Base-by-base conservation (phyloP, 2,329 filamentous ascomycete genomes). In the Scorias spongiosa region DNA sequence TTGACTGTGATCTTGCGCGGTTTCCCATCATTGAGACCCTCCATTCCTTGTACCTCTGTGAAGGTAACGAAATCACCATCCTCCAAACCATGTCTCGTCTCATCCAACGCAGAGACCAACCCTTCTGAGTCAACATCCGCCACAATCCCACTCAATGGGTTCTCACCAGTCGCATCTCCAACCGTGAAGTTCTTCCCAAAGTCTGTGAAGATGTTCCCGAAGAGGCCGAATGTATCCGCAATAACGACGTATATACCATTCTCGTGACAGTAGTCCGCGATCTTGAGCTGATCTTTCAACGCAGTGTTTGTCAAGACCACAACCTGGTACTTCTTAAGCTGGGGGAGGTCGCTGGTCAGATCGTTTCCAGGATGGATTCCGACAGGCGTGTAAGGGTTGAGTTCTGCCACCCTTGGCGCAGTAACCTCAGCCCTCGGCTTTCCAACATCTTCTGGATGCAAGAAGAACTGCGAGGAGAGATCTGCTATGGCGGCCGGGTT, bases 21-120 rank as follows among this genome's bases (percentile, higher is more conserved):
- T 49, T 85, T 84, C 39, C 77, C 75, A 54, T 76, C 76, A 62
- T 98, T 98, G 49, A 98, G 65, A 5, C 66, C 78, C 48, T 94
- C 88, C 84, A 98, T 85, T 17, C 91, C 91, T 67, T 91, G 79
- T 17, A 98, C 63, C 62, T 98, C 91, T 2, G 84, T 81, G 63
- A 98, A 98, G 8, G 86, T 94, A 44, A 98, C 87, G 61, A 81
- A 94, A 62, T 98, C 91, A 17, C 89, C 91, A 70, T 98, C 91
- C 63, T 95, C 87, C 34, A 98, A 71, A 5, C 91, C 91, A 62
- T 98, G 91, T 44, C 91, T 77, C 9, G 87, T 91, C 69, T 98
- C 91, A 54, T 98, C 91, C 26, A 95, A 71, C 9, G 88, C 87
- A 10, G 89, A 94, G 2, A 98, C 89, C 41, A 95, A 62, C 15